Conservation (phyloP, 2,329 filamentous ascomycete genomes). For the Colletotrichum sp. region DNA sequence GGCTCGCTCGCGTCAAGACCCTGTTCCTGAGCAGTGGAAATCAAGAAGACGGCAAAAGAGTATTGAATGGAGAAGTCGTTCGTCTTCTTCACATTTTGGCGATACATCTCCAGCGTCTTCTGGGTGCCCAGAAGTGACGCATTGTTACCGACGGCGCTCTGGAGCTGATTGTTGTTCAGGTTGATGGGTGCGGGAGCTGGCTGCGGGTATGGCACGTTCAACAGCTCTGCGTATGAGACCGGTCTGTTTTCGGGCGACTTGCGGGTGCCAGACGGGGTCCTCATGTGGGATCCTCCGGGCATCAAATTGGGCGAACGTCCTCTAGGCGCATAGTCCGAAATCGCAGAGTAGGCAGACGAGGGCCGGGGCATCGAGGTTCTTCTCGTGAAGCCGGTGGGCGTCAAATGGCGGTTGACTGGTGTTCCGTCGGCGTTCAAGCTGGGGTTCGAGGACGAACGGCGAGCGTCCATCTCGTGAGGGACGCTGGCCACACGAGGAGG, state of each 20-base stretch:
- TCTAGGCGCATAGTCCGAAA: conserved; percentile 70
- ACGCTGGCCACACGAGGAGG: conserved; percentile 47
- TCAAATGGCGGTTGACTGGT: conserved; percentile 66
- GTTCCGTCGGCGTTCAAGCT: conserved; percentile 52
- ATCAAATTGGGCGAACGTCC: conserved; percentile 64
- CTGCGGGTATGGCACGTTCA: conserved; percentile 80
- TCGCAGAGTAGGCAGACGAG: conserved; percentile 76
- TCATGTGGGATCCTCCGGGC: conserved; percentile 47
- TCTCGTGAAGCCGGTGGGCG: conserved; percentile 60
- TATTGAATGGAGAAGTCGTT: conserved; percentile 90
- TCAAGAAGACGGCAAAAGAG: conserved; percentile 94
- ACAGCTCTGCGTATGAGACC: conserved; percentile 62
- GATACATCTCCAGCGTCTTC: conserved; percentile 97
- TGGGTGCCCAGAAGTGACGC: conserved; percentile 89
- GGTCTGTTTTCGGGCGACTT: conserved; percentile 61
- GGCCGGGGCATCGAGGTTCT: conserved; percentile 71
- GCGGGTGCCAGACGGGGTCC: conserved; percentile 53
- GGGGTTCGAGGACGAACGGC: conserved; percentile 51
- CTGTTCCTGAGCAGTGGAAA: conserved; percentile 85
- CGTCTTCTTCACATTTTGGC: conserved; percentile 96
- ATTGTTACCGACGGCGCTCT: conserved; percentile 82
- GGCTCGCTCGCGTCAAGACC: conserved; percentile 59
- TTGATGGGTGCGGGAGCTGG: conserved; percentile 70
- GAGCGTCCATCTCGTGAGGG: conserved; percentile 44
- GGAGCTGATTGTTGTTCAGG: conserved; percentile 82